phyloP scores from a whole-genome alignment of 139 green algal genomes.

The Asterochloris sp. region DNA sequence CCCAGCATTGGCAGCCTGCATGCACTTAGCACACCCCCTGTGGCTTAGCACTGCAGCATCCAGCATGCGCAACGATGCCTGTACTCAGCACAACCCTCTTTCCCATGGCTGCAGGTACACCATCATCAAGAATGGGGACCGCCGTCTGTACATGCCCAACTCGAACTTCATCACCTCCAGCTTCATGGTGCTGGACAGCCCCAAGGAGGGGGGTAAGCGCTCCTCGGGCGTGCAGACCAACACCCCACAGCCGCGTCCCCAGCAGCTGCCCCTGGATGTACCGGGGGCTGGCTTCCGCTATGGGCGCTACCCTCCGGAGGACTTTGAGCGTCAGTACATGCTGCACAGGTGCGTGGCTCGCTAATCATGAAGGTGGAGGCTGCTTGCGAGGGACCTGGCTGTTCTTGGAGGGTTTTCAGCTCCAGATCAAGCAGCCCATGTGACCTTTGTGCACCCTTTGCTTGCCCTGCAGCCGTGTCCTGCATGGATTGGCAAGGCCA shows the following conservation, averaged over 20 bases:
- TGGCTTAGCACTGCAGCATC: not conserved
- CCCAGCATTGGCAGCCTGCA: not conserved
- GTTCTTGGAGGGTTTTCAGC: too few species aligned
- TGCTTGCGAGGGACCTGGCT: too few species aligned
- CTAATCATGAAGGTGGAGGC: too few species aligned
- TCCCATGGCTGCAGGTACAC: conserved; percentile 41
- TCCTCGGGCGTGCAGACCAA: not conserved
- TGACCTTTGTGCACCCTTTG: too few species aligned
- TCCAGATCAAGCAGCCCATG: too few species aligned
- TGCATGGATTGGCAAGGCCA: too few species aligned
- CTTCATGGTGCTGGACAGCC: conserved; percentile 62
- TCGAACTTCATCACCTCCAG: conserved; percentile 55
- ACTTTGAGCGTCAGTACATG: too few species aligned
- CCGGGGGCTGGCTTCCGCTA: too few species aligned
- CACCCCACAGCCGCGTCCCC: not conserved
- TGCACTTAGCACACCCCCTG: not conserved
- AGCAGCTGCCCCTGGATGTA: not conserved
- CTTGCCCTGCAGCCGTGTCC: too few species aligned
- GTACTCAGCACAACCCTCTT: not conserved
- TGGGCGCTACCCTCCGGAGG: too few species aligned
- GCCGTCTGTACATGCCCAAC: conserved; percentile 65
- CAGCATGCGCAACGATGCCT: not conserved
- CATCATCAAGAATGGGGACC: conserved; percentile 44
- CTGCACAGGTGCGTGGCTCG: too few species aligned
- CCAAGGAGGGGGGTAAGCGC: not conserved